Evolutionary conservation across 176 grass and related monocot genomes (phyloP).

Genomic region (Elymus sibiricus): DNA sequence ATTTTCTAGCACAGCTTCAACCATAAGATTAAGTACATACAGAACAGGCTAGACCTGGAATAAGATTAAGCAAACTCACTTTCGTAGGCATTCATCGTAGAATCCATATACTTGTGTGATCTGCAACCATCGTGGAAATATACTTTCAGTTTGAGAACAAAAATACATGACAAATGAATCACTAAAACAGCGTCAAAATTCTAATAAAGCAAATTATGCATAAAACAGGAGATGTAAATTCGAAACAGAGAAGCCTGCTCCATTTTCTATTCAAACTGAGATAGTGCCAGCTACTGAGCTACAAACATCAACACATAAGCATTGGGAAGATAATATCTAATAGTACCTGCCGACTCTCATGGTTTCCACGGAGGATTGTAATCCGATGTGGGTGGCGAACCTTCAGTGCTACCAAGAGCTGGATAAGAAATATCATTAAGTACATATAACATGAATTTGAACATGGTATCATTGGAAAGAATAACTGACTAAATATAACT

Average conservation of each 20-base stretch:
- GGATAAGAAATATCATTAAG: conserved; percentile 32
- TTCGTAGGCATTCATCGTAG: conserved; percentile 92
- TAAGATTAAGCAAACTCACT: conserved; percentile 54
- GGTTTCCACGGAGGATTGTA: conserved; percentile 95
- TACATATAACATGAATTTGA: conserved; percentile 2
- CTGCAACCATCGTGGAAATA: conserved; percentile 48
- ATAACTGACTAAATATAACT: neutral
- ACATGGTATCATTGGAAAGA: neutral
- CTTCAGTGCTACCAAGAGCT: conserved; percentile 94
- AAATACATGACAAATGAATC: neutral
- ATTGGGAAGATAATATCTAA: neutral
- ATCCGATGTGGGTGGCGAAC: conserved; percentile 90
- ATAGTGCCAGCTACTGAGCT: neutral
- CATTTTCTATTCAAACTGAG: neutral
- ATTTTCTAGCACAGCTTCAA: neutral
- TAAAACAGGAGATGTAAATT: neutral
- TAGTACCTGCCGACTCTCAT: conserved; percentile 86
- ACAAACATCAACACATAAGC: neutral
- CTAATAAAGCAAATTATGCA: neutral
- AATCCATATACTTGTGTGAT: conserved; percentile 99
- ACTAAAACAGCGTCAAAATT: neutral
- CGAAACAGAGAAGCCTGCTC: neutral
- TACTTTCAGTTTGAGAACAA: conserved; percentile 21
- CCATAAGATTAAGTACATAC: neutral
- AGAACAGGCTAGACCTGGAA: conserved; percentile 11